Conservation (phyloP, 371 early-diverging fungal genomes). For the Apophysomyces sp. region DNA sequence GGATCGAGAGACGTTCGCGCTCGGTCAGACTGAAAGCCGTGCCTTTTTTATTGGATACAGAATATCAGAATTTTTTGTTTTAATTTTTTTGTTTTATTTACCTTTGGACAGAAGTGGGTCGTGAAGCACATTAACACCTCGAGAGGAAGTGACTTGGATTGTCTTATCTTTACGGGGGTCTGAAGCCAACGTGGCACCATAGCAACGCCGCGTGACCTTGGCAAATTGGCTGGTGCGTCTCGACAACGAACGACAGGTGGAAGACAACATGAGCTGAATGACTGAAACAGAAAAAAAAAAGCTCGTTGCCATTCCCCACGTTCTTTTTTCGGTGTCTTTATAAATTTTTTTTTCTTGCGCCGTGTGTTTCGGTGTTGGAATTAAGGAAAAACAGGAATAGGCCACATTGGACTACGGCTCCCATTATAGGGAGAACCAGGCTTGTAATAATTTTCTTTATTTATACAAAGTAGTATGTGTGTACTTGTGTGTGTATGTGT, state of each 20-base stretch:
- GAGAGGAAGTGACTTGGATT: slow-evolving; percentile 51
- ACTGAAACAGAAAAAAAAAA: neutral
- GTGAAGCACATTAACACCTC: slow-evolving; percentile 61
- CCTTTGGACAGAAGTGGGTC: slow-evolving; percentile 62
- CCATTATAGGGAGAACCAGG: too few relatives aligned
- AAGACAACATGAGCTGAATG: neutral
- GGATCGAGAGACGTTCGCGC: slow-evolving; percentile 65
- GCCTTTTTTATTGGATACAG: slow-evolving; percentile 23
- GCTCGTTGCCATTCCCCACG: neutral
- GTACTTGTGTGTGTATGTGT: neutral
- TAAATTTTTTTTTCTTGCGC: slow-evolving; percentile 1
- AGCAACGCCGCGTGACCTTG: neutral
- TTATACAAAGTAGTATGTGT: neutral
- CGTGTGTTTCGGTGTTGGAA: neutral
- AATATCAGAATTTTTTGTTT: neutral
- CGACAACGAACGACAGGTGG: neutral
- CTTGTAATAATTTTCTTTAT: neutral
- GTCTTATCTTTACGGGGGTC: slow-evolving; percentile 61
- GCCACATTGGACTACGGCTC: too few relatives aligned
- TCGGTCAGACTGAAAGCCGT: slow-evolving; percentile 67
- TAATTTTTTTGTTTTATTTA: slow-evolving; percentile 7
- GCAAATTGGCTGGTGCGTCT: neutral
- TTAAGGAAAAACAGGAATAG: neutral
- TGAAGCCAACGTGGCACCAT: slow-evolving; percentile 19
- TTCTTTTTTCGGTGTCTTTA: neutral